Conservation (phyloP, 2,329 filamentous ascomycete genomes). For the Xylariomycetidae sp. region DNA sequence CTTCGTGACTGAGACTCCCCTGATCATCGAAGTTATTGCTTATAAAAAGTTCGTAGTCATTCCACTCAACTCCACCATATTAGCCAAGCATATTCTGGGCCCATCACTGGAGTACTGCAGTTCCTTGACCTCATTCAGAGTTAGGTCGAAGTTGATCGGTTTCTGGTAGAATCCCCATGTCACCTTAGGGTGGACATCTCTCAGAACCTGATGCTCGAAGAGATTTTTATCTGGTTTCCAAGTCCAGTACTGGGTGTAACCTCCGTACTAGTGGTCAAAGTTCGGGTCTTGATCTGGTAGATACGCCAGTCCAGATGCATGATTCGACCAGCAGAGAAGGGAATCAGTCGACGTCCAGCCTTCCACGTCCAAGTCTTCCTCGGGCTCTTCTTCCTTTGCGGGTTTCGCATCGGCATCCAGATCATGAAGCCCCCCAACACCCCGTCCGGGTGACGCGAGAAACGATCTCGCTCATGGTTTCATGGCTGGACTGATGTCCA, state of each 20-base stretch:
- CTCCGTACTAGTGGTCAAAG: conserved; percentile 39
- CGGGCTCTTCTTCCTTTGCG: conserved; percentile 12
- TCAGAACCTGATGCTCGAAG: conserved; percentile 52
- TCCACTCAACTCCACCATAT: no score
- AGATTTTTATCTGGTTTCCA: conserved; percentile 36
- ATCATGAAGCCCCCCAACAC: no score
- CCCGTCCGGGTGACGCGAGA: no score
- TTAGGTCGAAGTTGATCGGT: conserved; percentile 46
- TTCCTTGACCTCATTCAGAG: conserved; percentile 40
- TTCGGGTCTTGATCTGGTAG: conserved; percentile 45
- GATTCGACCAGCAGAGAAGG: conserved; percentile 39
- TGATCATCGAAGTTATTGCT: no score
- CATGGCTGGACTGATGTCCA: no score
- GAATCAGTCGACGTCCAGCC: conserved; percentile 52
- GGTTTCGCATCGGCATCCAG: no score
- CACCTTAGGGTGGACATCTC: conserved; percentile 34
- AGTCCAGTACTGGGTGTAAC: conserved; percentile 55
- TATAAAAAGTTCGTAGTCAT: no score
- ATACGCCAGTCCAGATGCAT: conserved; percentile 46
- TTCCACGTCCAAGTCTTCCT: conserved; percentile 37
- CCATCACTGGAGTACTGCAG: conserved; percentile 40
- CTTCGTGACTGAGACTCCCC: no score
- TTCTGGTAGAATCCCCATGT: conserved; percentile 47
- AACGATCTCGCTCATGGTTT: no score
- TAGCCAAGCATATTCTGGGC: no score